These are phyloP conservation scores for Colletotrichum agaves DNA, from an alignment of 2,329 filamentous ascomycete genomes.

Conservation along the genomic window DNA sequence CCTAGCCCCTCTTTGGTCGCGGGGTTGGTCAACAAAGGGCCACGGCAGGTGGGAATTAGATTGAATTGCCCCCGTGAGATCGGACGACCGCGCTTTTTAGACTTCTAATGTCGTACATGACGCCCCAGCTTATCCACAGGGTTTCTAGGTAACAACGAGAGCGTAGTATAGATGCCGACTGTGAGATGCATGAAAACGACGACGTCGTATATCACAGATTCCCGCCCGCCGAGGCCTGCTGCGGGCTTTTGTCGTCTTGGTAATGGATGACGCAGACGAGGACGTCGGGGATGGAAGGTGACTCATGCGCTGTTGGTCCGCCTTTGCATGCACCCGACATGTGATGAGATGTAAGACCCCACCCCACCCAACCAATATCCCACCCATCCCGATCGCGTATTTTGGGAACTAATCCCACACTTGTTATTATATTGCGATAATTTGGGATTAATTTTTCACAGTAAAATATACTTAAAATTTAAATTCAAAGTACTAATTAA, in stretches of 20 bases:
- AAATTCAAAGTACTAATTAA: too few species aligned
- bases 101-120: not conserved
- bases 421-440: too few species aligned
- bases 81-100: constrained; percentile 7
- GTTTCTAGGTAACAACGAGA: not conserved
- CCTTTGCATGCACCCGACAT: too few species aligned
- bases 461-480: too few species aligned
- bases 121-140: not conserved
- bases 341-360: too few species aligned
- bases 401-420: too few species aligned
- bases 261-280: not conserved
- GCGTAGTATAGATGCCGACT: not conserved
- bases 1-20: constrained; percentile 13
- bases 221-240: not conserved
- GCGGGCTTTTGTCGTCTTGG: not conserved
- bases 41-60: constrained; percentile 10
- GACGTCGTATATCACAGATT: constrained; percentile 1
- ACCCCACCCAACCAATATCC: too few species aligned
- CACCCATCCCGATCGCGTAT: too few species aligned
- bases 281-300: not conserved
- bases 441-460: too few species aligned
- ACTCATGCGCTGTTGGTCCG: not conserved
- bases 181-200: not conserved
- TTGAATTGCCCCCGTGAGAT: not conserved
- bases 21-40: constrained; percentile 14